Evolutionary conservation across 768 basidiomycete species (phyloP).

Genomic region (Tylopilus cervinicoccineus): DNA sequence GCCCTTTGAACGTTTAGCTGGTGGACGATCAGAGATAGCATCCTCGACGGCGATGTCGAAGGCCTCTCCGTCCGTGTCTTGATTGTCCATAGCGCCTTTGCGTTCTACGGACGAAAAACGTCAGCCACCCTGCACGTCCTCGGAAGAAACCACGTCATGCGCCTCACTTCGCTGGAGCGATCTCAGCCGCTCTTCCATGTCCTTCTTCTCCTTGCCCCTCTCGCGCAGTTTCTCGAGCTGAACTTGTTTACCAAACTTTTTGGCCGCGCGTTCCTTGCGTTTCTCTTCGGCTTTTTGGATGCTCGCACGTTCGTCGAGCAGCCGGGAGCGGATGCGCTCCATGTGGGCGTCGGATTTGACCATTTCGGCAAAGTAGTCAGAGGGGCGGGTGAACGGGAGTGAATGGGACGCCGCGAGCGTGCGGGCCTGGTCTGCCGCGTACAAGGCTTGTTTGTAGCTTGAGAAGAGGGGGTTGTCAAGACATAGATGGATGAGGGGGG

Average conservation of each 20-base stretch:
- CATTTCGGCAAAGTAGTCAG: conserved; percentile 98
- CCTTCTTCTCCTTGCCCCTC: conserved; percentile 85
- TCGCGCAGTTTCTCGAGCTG: conserved; percentile 93
- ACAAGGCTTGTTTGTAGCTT: conserved; percentile 95
- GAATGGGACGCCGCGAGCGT: conserved; percentile 73
- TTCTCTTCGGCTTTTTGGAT: conserved; percentile 94
- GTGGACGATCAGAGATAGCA: conserved; percentile 70
- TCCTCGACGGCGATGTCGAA: conserved; percentile 93
- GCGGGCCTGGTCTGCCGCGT: conserved; percentile 73
- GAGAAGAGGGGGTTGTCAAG: not conserved
- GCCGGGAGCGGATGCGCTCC: conserved; percentile 88
- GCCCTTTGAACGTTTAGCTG: conserved; percentile 48
- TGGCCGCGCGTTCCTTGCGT: conserved; percentile 86
- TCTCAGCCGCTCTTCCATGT: conserved; percentile 82
- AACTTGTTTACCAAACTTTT: conserved; percentile 98
- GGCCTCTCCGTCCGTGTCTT: conserved; percentile 48
- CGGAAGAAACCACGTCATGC: not conserved
- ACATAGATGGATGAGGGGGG: not conserved
- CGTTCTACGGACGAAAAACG: conserved; percentile 51
- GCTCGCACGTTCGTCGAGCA: conserved; percentile 82
- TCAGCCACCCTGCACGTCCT: not conserved
- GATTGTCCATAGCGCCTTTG: conserved; percentile 73
- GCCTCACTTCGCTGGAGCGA: conserved; percentile 81
- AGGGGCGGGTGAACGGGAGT: conserved; percentile 84
- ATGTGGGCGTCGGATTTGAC: conserved; percentile 96